Base-by-base conservation (phyloP, 2,329 filamentous ascomycete genomes). In the Triangularia setosa region DNA sequence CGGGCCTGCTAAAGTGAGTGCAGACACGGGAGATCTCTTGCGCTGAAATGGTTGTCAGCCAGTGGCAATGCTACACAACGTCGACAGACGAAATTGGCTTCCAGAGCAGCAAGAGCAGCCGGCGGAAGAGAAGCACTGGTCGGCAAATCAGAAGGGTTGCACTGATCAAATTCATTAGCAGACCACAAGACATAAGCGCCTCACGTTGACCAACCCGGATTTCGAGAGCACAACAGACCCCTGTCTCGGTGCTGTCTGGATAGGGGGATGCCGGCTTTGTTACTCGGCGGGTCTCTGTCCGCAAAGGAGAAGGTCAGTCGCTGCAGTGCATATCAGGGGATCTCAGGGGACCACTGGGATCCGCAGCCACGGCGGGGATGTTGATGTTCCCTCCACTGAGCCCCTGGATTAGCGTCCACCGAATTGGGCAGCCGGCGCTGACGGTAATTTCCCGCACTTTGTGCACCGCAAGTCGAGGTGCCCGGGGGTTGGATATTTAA, bases 401-500 rank as follows among this genome's bases (percentile, higher is more conserved):
- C 71, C 72, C 72, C 72, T 72, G 70, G 70, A 71, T 71, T 72
- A 71, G 70, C 65, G 68, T 68, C 57, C 64, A 55, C 67, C 61
- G 62, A 65, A 65, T 67, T 61, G 68, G 65, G 65, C 66, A 67
- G 68, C 65, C 61, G 54, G 60, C 61, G 63, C 54, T 64, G 64
- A 65, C 58, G 63, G 62, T 58, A 70, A 72, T 73, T 71, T 71
- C 69, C 69, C 68, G 52, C 61, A 63, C 40, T 53, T 44, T 56
- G 21, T 64, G 65, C 58, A 30, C 60, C 33, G 18, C 58, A 59
- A 40, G 53, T 48, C 11, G 56, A 53, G 52, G 60, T 56, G 25
- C 12, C 53, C 33, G 35, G 60, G 58, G 55, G 60, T n/a, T 63
- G 61, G 52, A 67, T 77, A 77, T 76, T 77, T 77, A 76, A 76